Evolutionary conservation across 768 basidiomycete species (phyloP).

Genomic region (Tubosaeta sp.): DNA sequence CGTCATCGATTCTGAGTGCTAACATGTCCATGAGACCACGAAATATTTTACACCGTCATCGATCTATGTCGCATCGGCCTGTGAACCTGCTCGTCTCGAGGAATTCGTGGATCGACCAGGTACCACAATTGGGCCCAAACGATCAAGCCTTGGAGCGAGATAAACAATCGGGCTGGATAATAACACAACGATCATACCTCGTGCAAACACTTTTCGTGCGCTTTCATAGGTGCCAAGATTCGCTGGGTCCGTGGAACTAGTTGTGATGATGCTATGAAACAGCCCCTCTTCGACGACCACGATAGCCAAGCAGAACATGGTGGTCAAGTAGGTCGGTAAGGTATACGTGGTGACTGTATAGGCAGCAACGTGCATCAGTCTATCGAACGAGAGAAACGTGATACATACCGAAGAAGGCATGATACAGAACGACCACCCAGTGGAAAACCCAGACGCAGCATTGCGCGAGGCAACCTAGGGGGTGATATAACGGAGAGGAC

Average conservation of each 20-base stretch:
- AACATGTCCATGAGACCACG: too few species aligned
- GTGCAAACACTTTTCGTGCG: conserved; percentile 11
- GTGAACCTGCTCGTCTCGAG: neutral
- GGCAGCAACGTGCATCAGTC: neutral
- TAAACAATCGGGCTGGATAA: neutral
- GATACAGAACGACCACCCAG: conserved; percentile 16
- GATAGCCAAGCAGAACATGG: conserved; percentile 15
- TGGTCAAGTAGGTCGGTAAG: conserved; percentile 13
- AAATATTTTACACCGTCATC: conserved; percentile 18
- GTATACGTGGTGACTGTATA: conserved; percentile 13
- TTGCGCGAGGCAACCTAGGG: conserved; percentile 21
- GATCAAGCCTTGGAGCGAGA: conserved; percentile 5
- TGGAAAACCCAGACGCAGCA: conserved; percentile 25
- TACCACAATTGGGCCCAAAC: conserved; percentile 17
- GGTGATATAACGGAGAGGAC: conserved; percentile 23
- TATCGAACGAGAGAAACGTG: neutral
- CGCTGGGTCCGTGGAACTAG: conserved; percentile 2
- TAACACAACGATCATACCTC: conserved; percentile 1
- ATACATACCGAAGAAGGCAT: conserved; percentile 19
- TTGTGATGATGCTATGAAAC: conserved; percentile 18
- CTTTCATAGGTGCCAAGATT: conserved; percentile 19
- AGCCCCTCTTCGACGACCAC: conserved; percentile 15
- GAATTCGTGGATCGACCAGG: conserved; percentile 2
- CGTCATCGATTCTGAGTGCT: too few species aligned
- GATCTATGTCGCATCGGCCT: conserved; percentile 9